Evolutionary conservation across 345 rosid genomes (phyloP), one percentile per base, ranked within the genome.

Genomic region (Luvunga scandens): DNA sequence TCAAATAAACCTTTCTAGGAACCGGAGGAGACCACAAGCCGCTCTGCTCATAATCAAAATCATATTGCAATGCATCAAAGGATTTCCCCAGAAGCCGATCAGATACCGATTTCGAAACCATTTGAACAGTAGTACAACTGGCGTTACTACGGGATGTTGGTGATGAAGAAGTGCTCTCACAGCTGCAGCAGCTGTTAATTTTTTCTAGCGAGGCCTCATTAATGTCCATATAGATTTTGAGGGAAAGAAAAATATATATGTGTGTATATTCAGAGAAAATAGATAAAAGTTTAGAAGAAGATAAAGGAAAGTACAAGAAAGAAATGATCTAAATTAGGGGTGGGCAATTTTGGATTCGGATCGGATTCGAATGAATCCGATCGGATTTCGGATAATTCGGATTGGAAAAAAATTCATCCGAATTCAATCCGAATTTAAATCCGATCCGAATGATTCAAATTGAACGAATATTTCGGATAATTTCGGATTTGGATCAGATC

Each of bases 21-120:
- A 80, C 36, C 1, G 79, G 86, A 22, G 88, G 88, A 77, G 88
- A 86, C 86, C 88, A 86, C 27, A 86, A 21, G 10, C 86, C 74
- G 72, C 88, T 86, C 60, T 78, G 83, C 75, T 83, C 83, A 61
- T 86, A 81, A 73, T 83, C 82, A 38, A 86, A 86, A 57, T 77
- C 86, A 56, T 83, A 86, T 67, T 83, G 82, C 9, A 86, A 83
- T 2, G 80, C 75, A 78, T 86, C 86, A 24, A 79, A 78, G 82
- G 81, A 86, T 72, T 86, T 86, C 16, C 76, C 80, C 7, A 83
- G 85, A 31, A 83, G 86, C 55, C 82, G 53, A 22, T 86, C 86
- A 0, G 82, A 83, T 34, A 30, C 75, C 0, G 75, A 62, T 75
- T 77, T 83, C 8, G 85, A 70, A 65, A 86, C 86, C 80, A 77